phyloP scores from a whole-genome alignment of 768 basidiomycete species.

The Myochromella boudieri region DNA sequence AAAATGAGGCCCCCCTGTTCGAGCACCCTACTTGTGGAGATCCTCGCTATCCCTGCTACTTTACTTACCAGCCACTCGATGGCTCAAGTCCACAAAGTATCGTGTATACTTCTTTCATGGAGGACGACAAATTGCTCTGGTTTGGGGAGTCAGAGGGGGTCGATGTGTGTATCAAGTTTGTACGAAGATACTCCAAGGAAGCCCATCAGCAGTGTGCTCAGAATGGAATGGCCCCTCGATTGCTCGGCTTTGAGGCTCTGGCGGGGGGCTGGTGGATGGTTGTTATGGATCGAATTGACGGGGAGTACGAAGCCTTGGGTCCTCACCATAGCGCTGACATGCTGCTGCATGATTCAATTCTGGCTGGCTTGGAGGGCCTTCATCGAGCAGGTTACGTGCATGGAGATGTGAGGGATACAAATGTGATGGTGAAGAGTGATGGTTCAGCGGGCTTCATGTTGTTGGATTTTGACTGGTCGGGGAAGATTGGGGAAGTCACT shows the following conservation, averaged over 20 bases:
- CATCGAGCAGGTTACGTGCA: slow-evolving; percentile 21
- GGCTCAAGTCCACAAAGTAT: neutral
- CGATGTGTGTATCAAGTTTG: slow-evolving; percentile 11
- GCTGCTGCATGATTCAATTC: neutral
- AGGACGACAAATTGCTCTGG: neutral
- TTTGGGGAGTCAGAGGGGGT: neutral
- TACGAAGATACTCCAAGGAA: slow-evolving; percentile 9
- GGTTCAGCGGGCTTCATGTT: slow-evolving; percentile 13
- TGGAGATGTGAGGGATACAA: slow-evolving; percentile 24
- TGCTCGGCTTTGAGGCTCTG: slow-evolving; percentile 22
- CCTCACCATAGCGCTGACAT: neutral
- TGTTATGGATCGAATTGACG: slow-evolving; percentile 22
- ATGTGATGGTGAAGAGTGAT: slow-evolving; percentile 21
- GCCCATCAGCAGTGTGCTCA: slow-evolving; percentile 18
- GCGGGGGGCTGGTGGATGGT: slow-evolving; percentile 27
- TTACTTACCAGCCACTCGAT: neutral
- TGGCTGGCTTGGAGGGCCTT: neutral
- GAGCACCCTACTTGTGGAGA: neutral
- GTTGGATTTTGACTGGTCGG: slow-evolving; percentile 30
- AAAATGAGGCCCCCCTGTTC: neutral
- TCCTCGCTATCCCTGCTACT: slow-evolving; percentile 2
- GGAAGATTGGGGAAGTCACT: slow-evolving; percentile 17
- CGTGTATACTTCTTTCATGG: neutral
- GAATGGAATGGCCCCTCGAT: slow-evolving; percentile 18
- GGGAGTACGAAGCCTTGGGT: slow-evolving; percentile 2